A percentile compares a stretch with the other conserved stretches of the same genome.
Conservation (phyloP, 495 filamentous ascomycete species). For the Penicillium roqueforti region DNA sequence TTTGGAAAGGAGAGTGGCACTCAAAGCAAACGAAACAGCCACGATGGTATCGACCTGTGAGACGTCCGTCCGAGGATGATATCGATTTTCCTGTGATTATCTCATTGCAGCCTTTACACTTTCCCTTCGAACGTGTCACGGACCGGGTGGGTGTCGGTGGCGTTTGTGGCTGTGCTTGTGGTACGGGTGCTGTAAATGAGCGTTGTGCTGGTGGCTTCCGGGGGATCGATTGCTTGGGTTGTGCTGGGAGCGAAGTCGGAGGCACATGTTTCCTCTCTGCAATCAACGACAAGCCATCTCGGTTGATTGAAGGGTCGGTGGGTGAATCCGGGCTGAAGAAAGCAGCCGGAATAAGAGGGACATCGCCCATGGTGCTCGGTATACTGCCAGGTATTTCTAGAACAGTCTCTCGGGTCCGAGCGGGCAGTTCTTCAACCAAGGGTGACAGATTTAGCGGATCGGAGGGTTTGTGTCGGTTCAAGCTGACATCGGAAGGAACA, state of each 20-base stretch:
- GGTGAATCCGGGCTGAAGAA: constrained; percentile 52
- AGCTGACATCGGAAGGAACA: constrained; percentile 39
- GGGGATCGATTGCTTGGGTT: constrained; percentile 22
- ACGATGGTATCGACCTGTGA: constrained; percentile 92
- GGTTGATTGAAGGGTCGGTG: constrained; percentile 53
- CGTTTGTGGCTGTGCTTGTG: constrained; percentile 18
- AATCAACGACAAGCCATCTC: constrained; percentile 41
- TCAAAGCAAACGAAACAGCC: constrained; percentile 88
- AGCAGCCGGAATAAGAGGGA: constrained; percentile 32
- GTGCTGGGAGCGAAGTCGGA: background rate
- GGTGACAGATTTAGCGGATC: constrained; percentile 34
- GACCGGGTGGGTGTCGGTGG: constrained; percentile 30
- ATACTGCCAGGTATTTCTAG: constrained; percentile 18
- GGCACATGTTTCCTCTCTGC: constrained; percentile 22
- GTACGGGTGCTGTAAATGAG: constrained; percentile 26
- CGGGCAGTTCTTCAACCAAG: constrained; percentile 36
- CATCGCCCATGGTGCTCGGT: constrained; percentile 27
- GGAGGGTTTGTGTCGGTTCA: constrained; percentile 29
- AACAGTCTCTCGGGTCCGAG: constrained; percentile 17
- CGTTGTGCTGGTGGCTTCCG: constrained; percentile 21
- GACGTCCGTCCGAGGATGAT: constrained; percentile 85
- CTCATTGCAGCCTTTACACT: constrained; percentile 76
- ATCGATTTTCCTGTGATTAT: constrained; percentile 86
- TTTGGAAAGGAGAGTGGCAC: constrained; percentile 76
- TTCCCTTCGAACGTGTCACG: constrained; percentile 53